Conservation (phyloP, 768 basidiomycete species). For the Boletus subparvulus region DNA sequence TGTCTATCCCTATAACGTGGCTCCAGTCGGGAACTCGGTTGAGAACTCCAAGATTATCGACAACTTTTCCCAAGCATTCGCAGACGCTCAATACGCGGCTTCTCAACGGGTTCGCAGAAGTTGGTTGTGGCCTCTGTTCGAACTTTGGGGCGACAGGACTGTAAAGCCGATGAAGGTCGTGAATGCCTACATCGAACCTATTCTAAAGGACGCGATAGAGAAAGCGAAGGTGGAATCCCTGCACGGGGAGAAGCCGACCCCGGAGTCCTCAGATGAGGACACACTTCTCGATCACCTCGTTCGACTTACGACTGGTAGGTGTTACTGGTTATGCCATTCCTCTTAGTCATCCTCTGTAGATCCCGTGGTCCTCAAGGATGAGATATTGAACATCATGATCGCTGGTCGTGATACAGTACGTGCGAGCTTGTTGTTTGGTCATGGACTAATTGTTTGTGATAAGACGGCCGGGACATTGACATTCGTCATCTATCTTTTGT, state of each 20-base stretch:
- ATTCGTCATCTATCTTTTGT: constrained; percentile 43
- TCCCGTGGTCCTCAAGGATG: constrained; percentile 29
- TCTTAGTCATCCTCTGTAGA: constrained; percentile 16
- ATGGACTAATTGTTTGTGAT: constrained; percentile 23
- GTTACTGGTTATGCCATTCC: constrained; percentile 21
- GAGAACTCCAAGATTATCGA: constrained; percentile 36
- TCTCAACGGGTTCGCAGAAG: constrained; percentile 43
- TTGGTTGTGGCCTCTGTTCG: constrained; percentile 54
- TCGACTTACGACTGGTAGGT: constrained; percentile 43
- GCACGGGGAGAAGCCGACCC: constrained; percentile 22
- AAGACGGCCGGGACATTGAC: constrained; percentile 39
- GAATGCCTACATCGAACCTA: constrained; percentile 49
- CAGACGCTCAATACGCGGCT: constrained; percentile 45
- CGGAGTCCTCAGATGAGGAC: constrained; percentile 40
- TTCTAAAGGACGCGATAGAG: constrained; percentile 42
- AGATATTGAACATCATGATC: constrained; percentile 36
- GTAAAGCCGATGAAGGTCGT: constrained; percentile 50
- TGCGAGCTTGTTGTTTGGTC: background rate
- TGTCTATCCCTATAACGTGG: constrained; percentile 50
- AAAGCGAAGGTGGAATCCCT: constrained; percentile 33
- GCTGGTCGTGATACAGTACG: constrained; percentile 32
- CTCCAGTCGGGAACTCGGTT: constrained; percentile 12
- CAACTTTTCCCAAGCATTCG: constrained; percentile 50
- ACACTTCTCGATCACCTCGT: constrained; percentile 60
- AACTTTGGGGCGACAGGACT: constrained; percentile 31